phyloP scores from a whole-genome alignment of 225 moss, liverwort and hornwort species.

The Antitrichia curtipendula region DNA sequence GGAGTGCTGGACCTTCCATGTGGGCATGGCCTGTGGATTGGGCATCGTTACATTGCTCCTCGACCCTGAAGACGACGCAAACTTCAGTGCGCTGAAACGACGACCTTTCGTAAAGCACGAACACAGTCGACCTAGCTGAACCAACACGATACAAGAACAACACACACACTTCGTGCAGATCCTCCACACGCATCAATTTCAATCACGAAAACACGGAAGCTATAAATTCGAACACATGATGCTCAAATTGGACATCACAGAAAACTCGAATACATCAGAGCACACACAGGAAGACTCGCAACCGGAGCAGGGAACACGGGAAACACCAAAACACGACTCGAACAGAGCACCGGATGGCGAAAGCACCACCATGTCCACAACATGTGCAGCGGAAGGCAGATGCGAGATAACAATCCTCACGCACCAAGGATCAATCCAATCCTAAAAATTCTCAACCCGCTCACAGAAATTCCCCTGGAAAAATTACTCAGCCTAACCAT shows the following conservation, averaged over 20 bases:
- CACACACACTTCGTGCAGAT: background rate
- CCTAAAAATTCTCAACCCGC: background rate
- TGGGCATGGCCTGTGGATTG: constrained; percentile 15
- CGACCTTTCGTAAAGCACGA: background rate
- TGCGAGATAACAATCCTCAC: background rate
- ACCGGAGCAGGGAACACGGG: background rate
- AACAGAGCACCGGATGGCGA: background rate
- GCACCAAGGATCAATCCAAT: background rate
- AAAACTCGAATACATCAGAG: background rate
- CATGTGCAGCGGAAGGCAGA: background rate
- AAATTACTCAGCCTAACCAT: background rate
- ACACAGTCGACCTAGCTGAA: background rate
- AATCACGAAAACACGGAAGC: background rate
- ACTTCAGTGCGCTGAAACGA: background rate
- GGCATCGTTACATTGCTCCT: constrained; percentile 38
- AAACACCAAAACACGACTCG: background rate
- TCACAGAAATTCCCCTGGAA: background rate
- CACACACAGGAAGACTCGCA: background rate
- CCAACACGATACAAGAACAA: background rate
- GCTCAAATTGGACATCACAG: background rate
- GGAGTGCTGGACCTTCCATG: constrained; percentile 23
- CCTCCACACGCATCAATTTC: background rate
- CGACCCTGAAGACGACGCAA: background rate
- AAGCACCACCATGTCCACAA: background rate
- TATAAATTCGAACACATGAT: background rate